These are phyloP conservation scores for Debaryomyces hansenii DNA, from an alignment of 805 yeast genomes.

Conservation along the genomic window DNA sequence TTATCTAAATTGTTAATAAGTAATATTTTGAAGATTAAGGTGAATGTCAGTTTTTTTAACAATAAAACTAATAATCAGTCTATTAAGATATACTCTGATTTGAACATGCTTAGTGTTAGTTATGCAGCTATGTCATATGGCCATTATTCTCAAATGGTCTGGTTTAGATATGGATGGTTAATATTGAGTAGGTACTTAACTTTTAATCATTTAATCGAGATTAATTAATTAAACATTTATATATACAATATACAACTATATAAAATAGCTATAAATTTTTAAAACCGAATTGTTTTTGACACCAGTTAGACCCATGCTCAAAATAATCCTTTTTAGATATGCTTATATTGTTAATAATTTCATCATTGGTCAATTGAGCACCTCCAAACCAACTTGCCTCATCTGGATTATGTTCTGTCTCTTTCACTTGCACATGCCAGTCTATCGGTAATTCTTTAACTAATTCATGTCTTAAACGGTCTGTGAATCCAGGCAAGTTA, in stretches of 20 bases:
- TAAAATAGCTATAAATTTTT: constrained; percentile 17
- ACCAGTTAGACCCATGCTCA: constrained; percentile 75
- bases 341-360: constrained; percentile 49
- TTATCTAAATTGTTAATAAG: constrained; percentile 31
- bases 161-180: constrained; percentile 94
- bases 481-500: constrained; percentile 63
- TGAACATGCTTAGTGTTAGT: constrained; percentile 40
- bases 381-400: constrained; percentile 42
- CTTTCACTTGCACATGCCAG: constrained; percentile 57
- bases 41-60: constrained; percentile 39
- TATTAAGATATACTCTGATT: constrained; percentile 40
- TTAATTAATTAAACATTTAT: constrained; percentile 5
- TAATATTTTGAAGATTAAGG: constrained; percentile 30
- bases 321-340: constrained; percentile 78
- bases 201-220: constrained; percentile 60
- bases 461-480: constrained; percentile 60
- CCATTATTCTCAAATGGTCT: constrained; percentile 88
- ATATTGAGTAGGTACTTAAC: constrained; percentile 72
- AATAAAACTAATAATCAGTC: constrained; percentile 18
- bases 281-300: constrained; percentile 52
- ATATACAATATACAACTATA: background rate
- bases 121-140: constrained; percentile 77
- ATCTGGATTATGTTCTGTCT: constrained; percentile 25
- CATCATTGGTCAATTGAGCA: constrained; percentile 30
- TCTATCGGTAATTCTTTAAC: constrained; percentile 69